Evolutionary conservation across 2,329 filamentous ascomycete genomes (phyloP).

Genomic region (Gaeumannomyces tritici): DNA sequence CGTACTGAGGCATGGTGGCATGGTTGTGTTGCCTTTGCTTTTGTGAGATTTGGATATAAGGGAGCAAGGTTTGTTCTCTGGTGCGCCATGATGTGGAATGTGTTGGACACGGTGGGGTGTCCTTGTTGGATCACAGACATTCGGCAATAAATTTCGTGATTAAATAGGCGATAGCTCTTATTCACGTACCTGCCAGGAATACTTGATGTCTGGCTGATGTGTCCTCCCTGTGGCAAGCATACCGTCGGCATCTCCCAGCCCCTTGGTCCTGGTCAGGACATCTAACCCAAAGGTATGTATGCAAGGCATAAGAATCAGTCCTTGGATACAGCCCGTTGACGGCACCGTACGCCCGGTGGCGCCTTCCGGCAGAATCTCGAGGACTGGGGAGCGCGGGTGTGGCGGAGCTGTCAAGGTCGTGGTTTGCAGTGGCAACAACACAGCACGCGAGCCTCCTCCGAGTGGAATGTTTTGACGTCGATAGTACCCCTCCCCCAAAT

Average conservation of each 20-base stretch:
- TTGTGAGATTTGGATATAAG: no score
- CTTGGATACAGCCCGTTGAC: neutral
- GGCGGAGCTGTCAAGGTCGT: neutral
- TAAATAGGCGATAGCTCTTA: no score
- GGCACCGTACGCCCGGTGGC: neutral
- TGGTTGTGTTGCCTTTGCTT: neutral
- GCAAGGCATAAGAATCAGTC: neutral
- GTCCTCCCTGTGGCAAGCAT: neutral
- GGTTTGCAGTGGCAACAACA: neutral
- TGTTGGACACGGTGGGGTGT: no score
- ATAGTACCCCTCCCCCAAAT: neutral
- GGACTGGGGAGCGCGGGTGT: neutral
- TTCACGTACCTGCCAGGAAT: no score
- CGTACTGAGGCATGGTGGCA: constrained; percentile 8
- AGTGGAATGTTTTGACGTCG: neutral
- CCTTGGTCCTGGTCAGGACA: no score
- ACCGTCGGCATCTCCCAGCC: no score
- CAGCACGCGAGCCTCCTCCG: neutral
- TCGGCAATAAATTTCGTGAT: no score
- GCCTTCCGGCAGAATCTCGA: neutral
- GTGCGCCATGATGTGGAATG: no score
- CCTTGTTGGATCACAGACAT: no score
- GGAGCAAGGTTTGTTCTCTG: neutral
- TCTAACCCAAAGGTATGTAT: no score
- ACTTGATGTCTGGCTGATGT: neutral